phyloP scores from a whole-genome alignment of 805 yeast species.

The Kuraishia hungarica region DNA sequence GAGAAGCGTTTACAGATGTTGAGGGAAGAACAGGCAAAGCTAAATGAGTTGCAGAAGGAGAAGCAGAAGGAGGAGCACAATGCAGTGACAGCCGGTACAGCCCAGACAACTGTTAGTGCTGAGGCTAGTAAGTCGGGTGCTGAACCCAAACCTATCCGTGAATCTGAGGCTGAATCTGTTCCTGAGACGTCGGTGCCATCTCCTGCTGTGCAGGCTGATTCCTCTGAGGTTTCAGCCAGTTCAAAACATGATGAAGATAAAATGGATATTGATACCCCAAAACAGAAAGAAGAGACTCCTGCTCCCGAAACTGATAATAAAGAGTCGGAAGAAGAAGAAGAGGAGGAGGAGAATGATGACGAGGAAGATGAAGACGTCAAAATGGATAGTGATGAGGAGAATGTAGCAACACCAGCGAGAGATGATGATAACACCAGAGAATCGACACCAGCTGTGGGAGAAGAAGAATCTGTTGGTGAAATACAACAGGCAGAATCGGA shows the following conservation, averaged over 20 bases:
- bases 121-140: neutral
- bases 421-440: neutral
- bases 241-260: neutral
- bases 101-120: neutral
- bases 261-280: neutral
- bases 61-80: conserved; percentile 5
- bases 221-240: neutral
- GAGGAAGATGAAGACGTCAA: conserved; percentile 7
- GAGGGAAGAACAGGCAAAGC: conserved; percentile 8
- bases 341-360: conserved; percentile 1
- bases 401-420: conserved; percentile 10
- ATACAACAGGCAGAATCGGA: neutral
- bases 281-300: neutral
- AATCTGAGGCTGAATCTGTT: neutral
- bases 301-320: neutral
- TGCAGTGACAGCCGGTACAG: conserved; percentile 1
- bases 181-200: neutral
- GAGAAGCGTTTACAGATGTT: conserved; percentile 5
- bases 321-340: conserved; percentile 7
- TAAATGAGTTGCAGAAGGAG: no score
- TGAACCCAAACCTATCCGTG: neutral
- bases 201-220: no score
- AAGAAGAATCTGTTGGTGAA: neutral
- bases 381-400: conserved; percentile 10
- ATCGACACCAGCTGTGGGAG: neutral